Evolutionary conservation across 225 moss, liverwort and hornwort genomes (phyloP), one percentile per base, ranked within the genome.

Genomic region (Polytrichum commune): DNA sequence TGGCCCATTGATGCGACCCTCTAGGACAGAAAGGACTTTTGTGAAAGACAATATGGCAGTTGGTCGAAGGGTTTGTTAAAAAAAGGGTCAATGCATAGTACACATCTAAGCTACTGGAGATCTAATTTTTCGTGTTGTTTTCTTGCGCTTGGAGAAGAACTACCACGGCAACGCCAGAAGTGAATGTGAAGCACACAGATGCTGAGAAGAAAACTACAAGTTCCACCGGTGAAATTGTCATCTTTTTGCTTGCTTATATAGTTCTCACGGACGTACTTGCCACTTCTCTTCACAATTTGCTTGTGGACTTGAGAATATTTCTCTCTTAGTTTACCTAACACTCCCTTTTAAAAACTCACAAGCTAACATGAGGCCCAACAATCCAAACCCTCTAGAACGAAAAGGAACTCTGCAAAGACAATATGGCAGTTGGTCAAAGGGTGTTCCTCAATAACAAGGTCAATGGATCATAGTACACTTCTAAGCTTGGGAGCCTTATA

Each of bases 191-290:
- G 60, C 70, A 68, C 69, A 35, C 71, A 54, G 60, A 62, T 63
- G 63, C 27, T n/a, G 53, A 25, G 63, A 18, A 63, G 62, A 53
- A 30, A 20, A 61, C 56, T 38, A 24, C 58, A 64, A 62, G 29
- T 18, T 74, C 69, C 25, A 78, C 5, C 73, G 80, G 83, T 83
- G 63, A 81, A 71, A 54, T 54, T 69, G 73, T 55, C 33, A 30
- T 10, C 38, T 61, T 61, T 61, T 24, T 62, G 1, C 8, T 5
- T 62, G 9, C 25, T 62, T 24, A 62, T 4, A 24, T 27, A 25
- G 25, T 25, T n/a, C 22, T 62, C 23, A 10, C 6, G 8, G 32
- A 32, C 32, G 8, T 32, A 7, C 7, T 32, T 32, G 32, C 32
- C 32, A 32, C 32, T 7, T 32, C 32, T 32, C 8, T 32, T 32